A percentile compares a stretch with the other conserved stretches of the same genome.
These are phyloP conservation scores for Solanum clarkiae DNA, from an alignment of 257 asterid genomes.

Conservation along the genomic window DNA sequence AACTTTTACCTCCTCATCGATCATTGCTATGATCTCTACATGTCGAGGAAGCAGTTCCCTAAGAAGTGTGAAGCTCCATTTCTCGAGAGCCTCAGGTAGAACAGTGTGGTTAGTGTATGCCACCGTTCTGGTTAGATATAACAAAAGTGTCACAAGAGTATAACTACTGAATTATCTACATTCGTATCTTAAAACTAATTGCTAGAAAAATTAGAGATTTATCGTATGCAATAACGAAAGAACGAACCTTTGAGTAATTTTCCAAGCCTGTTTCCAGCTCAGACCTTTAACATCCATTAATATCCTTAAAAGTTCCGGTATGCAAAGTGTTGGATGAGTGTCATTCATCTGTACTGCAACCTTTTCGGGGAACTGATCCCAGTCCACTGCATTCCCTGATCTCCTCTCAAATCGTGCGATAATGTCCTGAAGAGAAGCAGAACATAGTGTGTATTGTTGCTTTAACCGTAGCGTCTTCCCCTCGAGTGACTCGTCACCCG, in stretches of 20 bases:
- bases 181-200: neutral
- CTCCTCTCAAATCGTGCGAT: slow-evolving; percentile 65
- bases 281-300: slow-evolving; percentile 71
- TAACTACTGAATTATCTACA: neutral
- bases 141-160: neutral
- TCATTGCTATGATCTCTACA: slow-evolving; percentile 68
- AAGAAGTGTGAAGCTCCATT: slow-evolving; percentile 75
- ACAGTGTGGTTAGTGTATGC: slow-evolving; percentile 90
- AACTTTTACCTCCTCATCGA: slow-evolving; percentile 64
- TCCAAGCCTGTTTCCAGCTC: slow-evolving; percentile 80
- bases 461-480: slow-evolving; percentile 67
- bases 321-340: slow-evolving; percentile 84
- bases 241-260: slow-evolving; percentile 54
- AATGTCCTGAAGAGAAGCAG: slow-evolving; percentile 93
- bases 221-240: neutral
- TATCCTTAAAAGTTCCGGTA: slow-evolving; percentile 74
- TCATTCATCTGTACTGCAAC: slow-evolving; percentile 94
- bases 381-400: slow-evolving; percentile 39
- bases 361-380: slow-evolving; percentile 79
- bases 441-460: slow-evolving; percentile 79
- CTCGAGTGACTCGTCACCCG: slow-evolving; percentile 70
- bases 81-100: slow-evolving; percentile 84
- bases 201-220: neutral
- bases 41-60: slow-evolving; percentile 75
- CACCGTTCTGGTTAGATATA: slow-evolving; percentile 46